These are phyloP conservation scores for Arthrobotrys megalospora DNA, from an alignment of 2,329 filamentous ascomycete species.

Conservation along the genomic window DNA sequence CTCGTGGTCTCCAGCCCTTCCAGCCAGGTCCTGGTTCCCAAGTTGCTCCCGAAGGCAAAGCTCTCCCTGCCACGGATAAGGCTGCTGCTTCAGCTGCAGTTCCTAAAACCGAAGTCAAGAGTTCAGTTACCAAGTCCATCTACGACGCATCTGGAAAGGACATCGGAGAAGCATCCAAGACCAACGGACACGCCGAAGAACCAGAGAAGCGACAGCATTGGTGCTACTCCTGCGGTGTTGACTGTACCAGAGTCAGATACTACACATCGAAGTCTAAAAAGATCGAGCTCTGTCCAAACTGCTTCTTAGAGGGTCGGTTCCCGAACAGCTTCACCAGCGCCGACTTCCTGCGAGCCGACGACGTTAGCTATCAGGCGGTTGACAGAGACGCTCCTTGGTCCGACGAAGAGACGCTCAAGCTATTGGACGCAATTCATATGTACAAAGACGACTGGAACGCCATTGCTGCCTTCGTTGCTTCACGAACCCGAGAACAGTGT, in stretches of 20 bases:
- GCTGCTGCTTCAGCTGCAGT: conserved; percentile 76
- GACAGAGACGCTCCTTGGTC: conserved; percentile 92
- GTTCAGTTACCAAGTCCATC: conserved; percentile 94
- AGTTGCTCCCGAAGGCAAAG: conserved; percentile 74
- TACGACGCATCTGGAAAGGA: conserved; percentile 94
- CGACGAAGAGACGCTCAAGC: conserved; percentile 87
- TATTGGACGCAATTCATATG: conserved; percentile 90
- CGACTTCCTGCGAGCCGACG: conserved; percentile 91
- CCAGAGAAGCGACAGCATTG: conserved; percentile 76
- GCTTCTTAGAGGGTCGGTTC: conserved; percentile 86
- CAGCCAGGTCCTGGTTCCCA: conserved; percentile 85
- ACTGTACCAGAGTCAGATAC: conserved; percentile 82
- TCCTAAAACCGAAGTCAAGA: conserved; percentile 84
- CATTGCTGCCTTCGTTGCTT: conserved; percentile 92
- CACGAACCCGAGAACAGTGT: conserved; percentile 93
- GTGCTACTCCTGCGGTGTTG: conserved; percentile 92
- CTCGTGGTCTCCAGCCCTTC: conserved; percentile 92
- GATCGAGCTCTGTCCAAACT: conserved; percentile 87
- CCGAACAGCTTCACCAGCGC: conserved; percentile 82
- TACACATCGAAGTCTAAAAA: conserved; percentile 76
- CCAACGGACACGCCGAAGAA: conserved; percentile 74
- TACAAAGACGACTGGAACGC: conserved; percentile 97
- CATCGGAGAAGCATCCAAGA: conserved; percentile 78
- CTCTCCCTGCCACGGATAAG: conserved; percentile 78
- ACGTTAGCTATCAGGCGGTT: conserved; percentile 83